Conservation (phyloP, 148 eudicot species). For the Diospyros lotus region DNA sequence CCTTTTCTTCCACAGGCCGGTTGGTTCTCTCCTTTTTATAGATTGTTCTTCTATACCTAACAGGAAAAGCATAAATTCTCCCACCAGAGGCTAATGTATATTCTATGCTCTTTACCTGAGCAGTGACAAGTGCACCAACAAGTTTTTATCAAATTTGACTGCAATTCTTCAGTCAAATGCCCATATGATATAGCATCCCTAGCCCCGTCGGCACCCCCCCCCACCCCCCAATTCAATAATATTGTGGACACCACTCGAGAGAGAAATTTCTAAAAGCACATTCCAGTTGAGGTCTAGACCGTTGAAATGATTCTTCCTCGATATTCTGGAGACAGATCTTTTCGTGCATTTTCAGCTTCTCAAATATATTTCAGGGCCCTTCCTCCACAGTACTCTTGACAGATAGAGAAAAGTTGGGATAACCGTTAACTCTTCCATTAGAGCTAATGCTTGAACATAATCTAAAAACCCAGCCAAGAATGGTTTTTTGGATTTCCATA, state of each 20-base stretch:
- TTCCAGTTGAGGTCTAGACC: background rate
- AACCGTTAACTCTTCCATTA: background rate
- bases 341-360: too few relatives aligned
- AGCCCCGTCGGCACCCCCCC: background rate
- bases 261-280: background rate
- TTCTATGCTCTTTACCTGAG: constrained; percentile 4
- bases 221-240: background rate
- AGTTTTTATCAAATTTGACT: background rate
- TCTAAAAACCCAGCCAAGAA: background rate
- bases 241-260: too few relatives aligned
- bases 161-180: background rate
- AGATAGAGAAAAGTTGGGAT: background rate
- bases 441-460: background rate
- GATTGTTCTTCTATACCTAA: background rate
- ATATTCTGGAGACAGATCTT: too few relatives aligned
- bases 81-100: constrained; percentile 9
- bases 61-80: constrained; percentile 23
- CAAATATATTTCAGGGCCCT: background rate
- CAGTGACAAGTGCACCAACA: background rate
- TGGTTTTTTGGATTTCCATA: background rate
- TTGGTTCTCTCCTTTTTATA: constrained; percentile 8
- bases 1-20: constrained; percentile 18
- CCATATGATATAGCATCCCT: background rate
- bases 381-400: background rate
- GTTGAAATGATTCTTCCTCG: background rate